Evolutionary conservation across 2,329 filamentous ascomycete species (phyloP).

Genomic region (Exophiala mesophila): DNA sequence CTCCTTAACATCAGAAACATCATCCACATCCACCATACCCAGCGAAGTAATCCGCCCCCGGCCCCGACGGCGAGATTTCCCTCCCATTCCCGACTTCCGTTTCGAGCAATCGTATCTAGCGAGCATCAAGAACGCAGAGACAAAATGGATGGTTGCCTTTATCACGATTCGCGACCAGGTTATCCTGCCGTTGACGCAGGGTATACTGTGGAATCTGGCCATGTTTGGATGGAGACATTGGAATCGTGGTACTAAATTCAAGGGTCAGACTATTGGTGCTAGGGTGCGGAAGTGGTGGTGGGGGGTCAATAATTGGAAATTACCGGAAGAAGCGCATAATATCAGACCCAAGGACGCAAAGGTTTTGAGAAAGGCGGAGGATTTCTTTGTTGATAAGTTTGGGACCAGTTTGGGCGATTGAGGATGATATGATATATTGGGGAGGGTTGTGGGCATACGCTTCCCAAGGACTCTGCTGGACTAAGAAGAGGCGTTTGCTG

Average conservation of each 20-base stretch:
- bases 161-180: conserved; percentile 90
- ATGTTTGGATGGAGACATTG: conserved; percentile 85
- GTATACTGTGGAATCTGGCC: conserved; percentile 79
- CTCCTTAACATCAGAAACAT: conserved; percentile 34
- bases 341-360: conserved; percentile 26
- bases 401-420: conserved; percentile 24
- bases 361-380: conserved; percentile 38
- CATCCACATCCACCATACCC: conserved; percentile 41
- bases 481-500: too few relatives aligned
- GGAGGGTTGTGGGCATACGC: too few relatives aligned
- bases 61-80: conserved; percentile 51
- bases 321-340: conserved; percentile 47
- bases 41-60: conserved; percentile 43
- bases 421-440: too few relatives aligned
- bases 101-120: conserved; percentile 98
- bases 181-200: conserved; percentile 75
- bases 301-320: conserved; percentile 81
- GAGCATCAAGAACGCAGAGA: conserved; percentile 74
- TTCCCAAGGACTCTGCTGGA: too few relatives aligned
- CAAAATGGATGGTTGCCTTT: conserved; percentile 71
- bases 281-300: conserved; percentile 90
- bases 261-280: conserved; percentile 68
- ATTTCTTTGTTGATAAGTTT: conserved; percentile 30
- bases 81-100: conserved; percentile 72
- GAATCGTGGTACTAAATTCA: conserved; percentile 74